Evolutionary conservation across 1,284 basidiomycete species (phyloP), one percentile per base, ranked within the genome.

Genomic region (Lignosus rhinocerotis): DNA sequence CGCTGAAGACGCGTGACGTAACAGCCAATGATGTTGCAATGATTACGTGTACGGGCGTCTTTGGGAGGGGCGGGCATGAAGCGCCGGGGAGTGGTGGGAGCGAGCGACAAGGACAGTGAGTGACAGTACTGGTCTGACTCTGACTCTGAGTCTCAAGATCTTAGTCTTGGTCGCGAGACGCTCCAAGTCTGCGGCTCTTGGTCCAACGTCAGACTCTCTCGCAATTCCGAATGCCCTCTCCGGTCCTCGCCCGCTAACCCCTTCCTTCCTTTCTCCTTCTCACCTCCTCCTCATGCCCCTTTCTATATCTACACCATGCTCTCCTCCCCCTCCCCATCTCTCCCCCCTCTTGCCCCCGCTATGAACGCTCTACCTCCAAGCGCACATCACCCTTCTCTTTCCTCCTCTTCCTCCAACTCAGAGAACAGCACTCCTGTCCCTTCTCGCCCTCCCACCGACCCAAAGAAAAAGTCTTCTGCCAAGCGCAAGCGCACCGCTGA

Each of bases 401-500:
- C 64, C 58, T 66, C 67, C 63, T 67, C 67, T 43, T 60, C 66
- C 58, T 64, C 69, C 25, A 61, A 67, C 48, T 59, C 67, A 1
- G 59, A 61, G 46, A 63, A 58, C 58, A 64, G 50, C 47, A 65
- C 66, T 42, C 62, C 66, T 56, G 56, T 61, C 2, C 57, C 59
- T 45, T 57, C 62, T 25, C 50, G 45, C 39, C 59, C 65, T 42
- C 56, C 60, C 53, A 45, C 52, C 16, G 61, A 60, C 21, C 57
- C 61, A 16, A 56, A 66, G 58, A 71, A 67, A 65, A 70, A 71
- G 60, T 55, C 64, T 16, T 33, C 66, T 17, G 55, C 65, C 5
- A 82, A 81, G 63, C 75, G 80, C 30, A 76, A 78, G 60, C 79
- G 80, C 58, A 74, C 73, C 60, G 83, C 84, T 56, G 85, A 87